Evolutionary conservation across 148 eudicot species (phyloP).

Genomic region (Suaeda aralocaspica): DNA sequence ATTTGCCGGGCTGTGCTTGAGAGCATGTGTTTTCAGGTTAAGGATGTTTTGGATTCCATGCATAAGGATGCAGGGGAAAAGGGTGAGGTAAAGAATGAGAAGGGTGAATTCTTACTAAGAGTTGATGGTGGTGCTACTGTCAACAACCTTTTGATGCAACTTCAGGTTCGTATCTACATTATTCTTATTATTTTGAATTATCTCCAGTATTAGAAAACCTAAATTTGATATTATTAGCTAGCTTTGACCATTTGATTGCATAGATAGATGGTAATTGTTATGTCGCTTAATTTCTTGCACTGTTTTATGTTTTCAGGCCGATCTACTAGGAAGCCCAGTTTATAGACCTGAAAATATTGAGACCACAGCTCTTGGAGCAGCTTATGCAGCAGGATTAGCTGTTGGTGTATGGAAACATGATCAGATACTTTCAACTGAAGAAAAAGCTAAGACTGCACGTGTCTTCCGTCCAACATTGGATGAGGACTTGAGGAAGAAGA

Average conservation of each 20-base stretch:
- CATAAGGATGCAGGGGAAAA: slow-evolving; percentile 79
- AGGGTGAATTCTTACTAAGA: slow-evolving; percentile 80
- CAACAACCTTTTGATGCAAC: slow-evolving; percentile 86
- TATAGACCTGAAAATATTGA: slow-evolving; percentile 86
- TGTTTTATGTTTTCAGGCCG: slow-evolving; percentile 52
- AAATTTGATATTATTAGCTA: not conserved
- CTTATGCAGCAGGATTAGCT: slow-evolving; percentile 96
- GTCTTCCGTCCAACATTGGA: slow-evolving; percentile 49
- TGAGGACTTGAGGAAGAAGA: slow-evolving; percentile 67
- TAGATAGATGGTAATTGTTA: not conserved
- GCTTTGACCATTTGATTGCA: not conserved
- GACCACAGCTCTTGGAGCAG: slow-evolving; percentile 97
- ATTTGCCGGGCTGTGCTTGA: slow-evolving; percentile 94
- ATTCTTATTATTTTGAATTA: not conserved
- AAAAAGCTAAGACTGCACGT: slow-evolving; percentile 54
- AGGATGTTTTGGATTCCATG: slow-evolving; percentile 96
- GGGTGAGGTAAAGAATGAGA: slow-evolving; percentile 58
- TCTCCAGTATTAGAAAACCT: not conserved
- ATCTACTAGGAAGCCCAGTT: slow-evolving; percentile 79
- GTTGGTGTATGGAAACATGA: slow-evolving; percentile 85
- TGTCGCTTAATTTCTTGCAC: not conserved
- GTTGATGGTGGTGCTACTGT: slow-evolving; percentile 97
- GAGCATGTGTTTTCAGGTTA: slow-evolving; percentile 96
- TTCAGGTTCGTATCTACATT: slow-evolving; percentile 53
- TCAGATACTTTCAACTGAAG: slow-evolving; percentile 58